phyloP scores from a whole-genome alignment of 352 stramenopile genomes.

The Globisporangium cederbergense region DNA sequence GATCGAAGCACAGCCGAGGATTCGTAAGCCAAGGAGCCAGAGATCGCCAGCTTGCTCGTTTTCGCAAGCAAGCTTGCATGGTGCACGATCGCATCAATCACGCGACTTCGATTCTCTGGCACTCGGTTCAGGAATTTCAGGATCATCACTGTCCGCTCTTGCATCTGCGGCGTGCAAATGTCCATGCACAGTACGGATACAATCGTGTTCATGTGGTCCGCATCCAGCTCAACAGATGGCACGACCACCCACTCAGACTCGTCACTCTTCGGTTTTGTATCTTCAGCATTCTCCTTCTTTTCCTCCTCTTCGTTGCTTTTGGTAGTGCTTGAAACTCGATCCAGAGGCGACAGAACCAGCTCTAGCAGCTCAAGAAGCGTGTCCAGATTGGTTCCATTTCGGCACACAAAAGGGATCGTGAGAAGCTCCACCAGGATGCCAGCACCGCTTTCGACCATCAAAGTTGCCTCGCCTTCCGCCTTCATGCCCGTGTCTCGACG shows the following conservation, averaged over 20 bases:
- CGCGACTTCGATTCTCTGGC: conserved; percentile 45
- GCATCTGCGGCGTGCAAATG: conserved; percentile 77
- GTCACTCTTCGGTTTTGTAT: conserved; percentile 22
- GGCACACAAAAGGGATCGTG: conserved; percentile 70
- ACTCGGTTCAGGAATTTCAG: conserved; percentile 77
- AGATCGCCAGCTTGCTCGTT: conserved; percentile 18
- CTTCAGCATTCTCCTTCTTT: conserved; percentile 19
- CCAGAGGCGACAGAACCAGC: conserved; percentile 83
- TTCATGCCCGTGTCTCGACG: conserved; percentile 23
- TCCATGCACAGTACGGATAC: conserved; percentile 77
- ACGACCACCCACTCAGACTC: conserved; percentile 67
- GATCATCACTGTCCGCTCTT: conserved; percentile 75
- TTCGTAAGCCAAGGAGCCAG: conserved; percentile 33
- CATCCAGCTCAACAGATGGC: conserved; percentile 53
- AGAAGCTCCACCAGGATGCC: conserved; percentile 89
- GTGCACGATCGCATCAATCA: conserved; percentile 66
- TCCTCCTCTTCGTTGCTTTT: conserved; percentile 19
- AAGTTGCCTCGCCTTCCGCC: conserved; percentile 5
- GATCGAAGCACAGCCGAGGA: conserved; percentile 75
- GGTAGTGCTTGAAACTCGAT: conserved; percentile 37
- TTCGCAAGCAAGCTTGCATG: conserved; percentile 50
- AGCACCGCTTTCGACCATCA: conserved; percentile 38
- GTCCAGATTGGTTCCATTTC: conserved; percentile 91
- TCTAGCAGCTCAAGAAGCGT: conserved; percentile 92
- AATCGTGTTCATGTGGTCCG: conserved; percentile 46